These are phyloP conservation scores for Skeletonema potamos DNA, from an alignment of 108 stramenopile species.

Conservation along the genomic window DNA sequence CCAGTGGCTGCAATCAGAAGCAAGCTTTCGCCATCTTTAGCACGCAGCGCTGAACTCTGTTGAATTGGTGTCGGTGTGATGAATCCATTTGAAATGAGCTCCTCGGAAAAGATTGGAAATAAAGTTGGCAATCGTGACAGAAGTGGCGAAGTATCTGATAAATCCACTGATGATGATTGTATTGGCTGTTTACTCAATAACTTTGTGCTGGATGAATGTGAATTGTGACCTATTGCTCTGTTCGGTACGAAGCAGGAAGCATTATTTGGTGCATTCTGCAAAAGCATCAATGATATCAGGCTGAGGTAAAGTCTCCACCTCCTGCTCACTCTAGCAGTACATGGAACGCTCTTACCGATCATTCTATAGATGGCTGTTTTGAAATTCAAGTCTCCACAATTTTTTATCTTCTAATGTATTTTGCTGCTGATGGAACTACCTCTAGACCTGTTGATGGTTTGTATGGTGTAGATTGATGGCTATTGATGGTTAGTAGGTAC, in stretches of 20 bases:
- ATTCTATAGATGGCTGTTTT: neutral
- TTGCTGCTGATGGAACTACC: too few relatives aligned
- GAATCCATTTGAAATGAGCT: constrained; percentile 34
- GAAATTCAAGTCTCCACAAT: too few relatives aligned
- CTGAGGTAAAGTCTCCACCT: neutral
- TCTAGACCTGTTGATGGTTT: too few relatives aligned
- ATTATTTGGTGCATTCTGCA: neutral
- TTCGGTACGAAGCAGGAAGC: neutral
- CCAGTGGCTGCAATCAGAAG: constrained; percentile 56
- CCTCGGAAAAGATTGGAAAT: constrained; percentile 42
- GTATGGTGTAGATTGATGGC: too few relatives aligned
- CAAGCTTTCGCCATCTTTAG: constrained; percentile 39
- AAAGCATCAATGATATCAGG: neutral
- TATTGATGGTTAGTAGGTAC: too few relatives aligned
- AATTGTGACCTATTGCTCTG: neutral
- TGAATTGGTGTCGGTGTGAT: constrained; percentile 58
- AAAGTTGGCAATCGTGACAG: constrained; percentile 12
- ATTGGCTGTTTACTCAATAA: neutral
- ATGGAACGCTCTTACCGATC: neutral
- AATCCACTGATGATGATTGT: neutral
- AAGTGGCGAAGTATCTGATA: neutral
- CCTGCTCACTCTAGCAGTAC: neutral
- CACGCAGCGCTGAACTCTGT: constrained; percentile 31
- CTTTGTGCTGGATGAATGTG: neutral
- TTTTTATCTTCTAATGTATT: too few relatives aligned